A percentile compares a stretch with the other conserved stretches of the same genome.
phyloP scores from a whole-genome alignment of 768 basidiomycete species.

The Kwoniella newhampshirensis region DNA sequence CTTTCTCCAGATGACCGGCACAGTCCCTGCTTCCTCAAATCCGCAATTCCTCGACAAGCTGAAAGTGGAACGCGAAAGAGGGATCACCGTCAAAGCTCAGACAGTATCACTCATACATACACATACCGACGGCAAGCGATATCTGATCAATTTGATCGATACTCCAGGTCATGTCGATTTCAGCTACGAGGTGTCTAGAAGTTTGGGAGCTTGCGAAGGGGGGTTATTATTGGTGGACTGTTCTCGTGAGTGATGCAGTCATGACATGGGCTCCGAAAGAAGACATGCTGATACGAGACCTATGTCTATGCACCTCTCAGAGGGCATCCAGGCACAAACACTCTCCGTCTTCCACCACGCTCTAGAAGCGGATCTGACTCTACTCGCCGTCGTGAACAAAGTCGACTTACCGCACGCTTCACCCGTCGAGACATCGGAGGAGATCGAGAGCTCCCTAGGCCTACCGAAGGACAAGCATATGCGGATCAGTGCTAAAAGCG shows the following conservation, averaged over 20 bases:
- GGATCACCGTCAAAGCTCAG: conserved; percentile 97
- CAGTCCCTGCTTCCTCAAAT: conserved; percentile 34
- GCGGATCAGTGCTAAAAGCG: conserved; percentile 88
- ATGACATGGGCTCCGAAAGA: neutral
- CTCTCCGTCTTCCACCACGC: conserved; percentile 92
- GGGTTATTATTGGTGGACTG: conserved; percentile 83
- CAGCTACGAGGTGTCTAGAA: conserved; percentile 91
- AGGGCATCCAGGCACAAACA: conserved; percentile 96
- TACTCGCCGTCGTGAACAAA: conserved; percentile 93
- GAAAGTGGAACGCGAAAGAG: conserved; percentile 94
- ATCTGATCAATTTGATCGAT: conserved; percentile 91
- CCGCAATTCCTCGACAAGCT: conserved; percentile 58
- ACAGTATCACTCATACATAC: conserved; percentile 79
- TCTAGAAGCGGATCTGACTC: conserved; percentile 64
- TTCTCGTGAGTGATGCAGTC: conserved; percentile 60
- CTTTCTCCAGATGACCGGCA: conserved; percentile 37
- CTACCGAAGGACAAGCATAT: conserved; percentile 73
- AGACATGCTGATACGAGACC: no score
- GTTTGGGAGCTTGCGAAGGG: conserved; percentile 89
- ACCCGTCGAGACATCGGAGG: conserved; percentile 72
- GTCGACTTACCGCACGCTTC: conserved; percentile 90
- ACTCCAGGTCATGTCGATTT: conserved; percentile 99
- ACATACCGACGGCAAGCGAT: conserved; percentile 58
- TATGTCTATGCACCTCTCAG: conserved; percentile 29
- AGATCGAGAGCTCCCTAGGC: conserved; percentile 80